phyloP scores from a whole-genome alignment of 1,284 basidiomycete genomes.

The Ceratobasidium sp. region DNA sequence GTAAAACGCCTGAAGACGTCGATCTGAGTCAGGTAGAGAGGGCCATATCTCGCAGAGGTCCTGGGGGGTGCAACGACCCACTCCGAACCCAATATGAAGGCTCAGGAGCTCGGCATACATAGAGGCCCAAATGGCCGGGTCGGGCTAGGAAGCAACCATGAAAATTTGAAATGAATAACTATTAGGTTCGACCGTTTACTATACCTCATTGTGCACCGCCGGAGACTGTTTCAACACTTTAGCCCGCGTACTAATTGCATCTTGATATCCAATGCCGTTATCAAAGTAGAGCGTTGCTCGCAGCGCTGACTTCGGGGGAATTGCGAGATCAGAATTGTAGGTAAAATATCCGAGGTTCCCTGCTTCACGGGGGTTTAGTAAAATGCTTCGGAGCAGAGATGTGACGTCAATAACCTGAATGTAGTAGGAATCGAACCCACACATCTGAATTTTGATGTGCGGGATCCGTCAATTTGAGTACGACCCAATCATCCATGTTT shows the following conservation, averaged over 20 bases:
- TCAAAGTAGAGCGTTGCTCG: constrained; percentile 9
- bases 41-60: constrained; percentile 41
- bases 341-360: constrained; percentile 1
- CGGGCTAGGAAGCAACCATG: neutral
- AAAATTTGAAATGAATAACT: neutral
- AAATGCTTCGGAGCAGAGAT: neutral
- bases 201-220: neutral
- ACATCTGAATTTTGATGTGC: neutral
- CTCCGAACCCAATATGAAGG: constrained; percentile 14
- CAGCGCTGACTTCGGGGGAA: neutral
- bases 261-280: constrained; percentile 4
- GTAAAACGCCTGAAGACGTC: constrained; percentile 21
- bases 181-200: neutral
- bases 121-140: neutral
- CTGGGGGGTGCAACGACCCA: constrained; percentile 19
- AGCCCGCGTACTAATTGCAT: neutral
- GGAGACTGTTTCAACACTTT: constrained; percentile 1
- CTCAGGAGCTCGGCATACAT: constrained; percentile 12
- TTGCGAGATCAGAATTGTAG: neutral
- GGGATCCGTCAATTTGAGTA: constrained; percentile 21
- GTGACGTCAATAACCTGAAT: constrained; percentile 1
- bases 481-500: constrained; percentile 19
- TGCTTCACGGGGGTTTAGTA: neutral
- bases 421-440: constrained; percentile 21
- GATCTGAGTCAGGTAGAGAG: constrained; percentile 21